A percentile compares a stretch with the other conserved stretches of the same genome.
phyloP scores from a whole-genome alignment of 352 stramenopile genomes.

The Pythium pectinolyticum region DNA sequence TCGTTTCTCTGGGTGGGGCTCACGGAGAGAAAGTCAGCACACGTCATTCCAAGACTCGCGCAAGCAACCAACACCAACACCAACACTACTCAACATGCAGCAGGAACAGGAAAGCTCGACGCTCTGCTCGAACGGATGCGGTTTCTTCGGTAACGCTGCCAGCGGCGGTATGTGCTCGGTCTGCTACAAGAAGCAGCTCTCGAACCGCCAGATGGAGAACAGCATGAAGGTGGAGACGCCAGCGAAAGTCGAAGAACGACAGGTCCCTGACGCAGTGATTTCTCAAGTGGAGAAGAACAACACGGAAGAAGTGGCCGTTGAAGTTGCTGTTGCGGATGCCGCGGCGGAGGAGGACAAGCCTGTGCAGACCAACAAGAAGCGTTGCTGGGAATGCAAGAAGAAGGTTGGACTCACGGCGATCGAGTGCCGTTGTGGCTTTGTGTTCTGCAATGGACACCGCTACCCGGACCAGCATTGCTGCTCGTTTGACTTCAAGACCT shows the following conservation, averaged over 20 bases:
- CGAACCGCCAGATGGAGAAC: slow-evolving; percentile 58
- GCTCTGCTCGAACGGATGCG: slow-evolving; percentile 72
- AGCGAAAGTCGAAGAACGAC: slow-evolving; percentile 11
- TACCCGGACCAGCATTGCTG: slow-evolving; percentile 88
- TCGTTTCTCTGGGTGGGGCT: slow-evolving; percentile 60
- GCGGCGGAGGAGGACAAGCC: slow-evolving; percentile 32
- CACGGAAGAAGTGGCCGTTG: neutral
- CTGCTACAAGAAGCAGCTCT: slow-evolving; percentile 87
- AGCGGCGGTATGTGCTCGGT: slow-evolving; percentile 82
- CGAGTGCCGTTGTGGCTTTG: slow-evolving; percentile 86
- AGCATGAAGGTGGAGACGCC: slow-evolving; percentile 29
- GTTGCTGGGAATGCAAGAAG: slow-evolving; percentile 91
- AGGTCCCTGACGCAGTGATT: slow-evolving; percentile 16
- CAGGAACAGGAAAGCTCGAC: slow-evolving; percentile 78
- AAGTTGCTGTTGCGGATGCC: slow-evolving; percentile 26
- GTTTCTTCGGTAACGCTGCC: slow-evolving; percentile 72
- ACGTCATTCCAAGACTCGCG: too few relatives aligned
- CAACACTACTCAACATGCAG: slow-evolving; percentile 49
- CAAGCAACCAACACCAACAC: neutral
- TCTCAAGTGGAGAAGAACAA: slow-evolving; percentile 20
- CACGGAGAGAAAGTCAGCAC: slow-evolving; percentile 23
- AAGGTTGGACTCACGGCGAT: slow-evolving; percentile 89
- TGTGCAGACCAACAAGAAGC: slow-evolving; percentile 90
- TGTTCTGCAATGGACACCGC: slow-evolving; percentile 86
- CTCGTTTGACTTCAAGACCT: slow-evolving; percentile 84